Evolutionary conservation across 1,139 yeast genomes (phyloP), one percentile per base, ranked within the genome.

Genomic region (Suhomyces taliae): DNA sequence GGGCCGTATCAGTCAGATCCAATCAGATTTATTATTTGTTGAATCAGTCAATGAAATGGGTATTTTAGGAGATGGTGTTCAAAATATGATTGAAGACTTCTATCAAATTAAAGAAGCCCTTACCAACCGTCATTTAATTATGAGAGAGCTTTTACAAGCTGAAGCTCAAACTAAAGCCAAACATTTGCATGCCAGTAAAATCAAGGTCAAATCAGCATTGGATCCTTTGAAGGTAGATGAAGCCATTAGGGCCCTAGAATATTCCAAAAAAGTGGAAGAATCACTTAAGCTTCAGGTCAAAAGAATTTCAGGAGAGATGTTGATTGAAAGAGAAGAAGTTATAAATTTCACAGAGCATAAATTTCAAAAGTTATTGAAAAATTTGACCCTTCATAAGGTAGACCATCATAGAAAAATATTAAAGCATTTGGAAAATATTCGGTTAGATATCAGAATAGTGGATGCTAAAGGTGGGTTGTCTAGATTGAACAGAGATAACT

Each of bases 211-310:
- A 54, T 73, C 90, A 26, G 82, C 88, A 43, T 83, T 90, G 45
- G 93, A 87, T 60, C 97, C 98, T 0, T 67, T 87, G 35, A 89
- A 87, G 60, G 96, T 90, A 2, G 97, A 93, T 58, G 98, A 91
- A 54, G 96, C 97, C 0, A 79, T 91, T 37, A 74, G 85, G 45
- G 75, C 89, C 10, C 74, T 91, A 47, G 96, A 91, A 60, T 82
- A 80, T 40, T 95, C 97, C 2, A 81, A 87, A n/a, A 82, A 81
- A 52, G 76, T 81, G 10, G 97, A 91, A 61, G 89, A 87, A 54
- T 84, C 83, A 35, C 72, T 91, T 46, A 81, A 85, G 15, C 70
- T 81, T 52, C 95, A 89, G 58, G 85, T 91, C 34, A 83, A 86
- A 49, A 75, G 96, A 51, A 87, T 93, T 27, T 87, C 96, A 7